Base-by-base conservation (phyloP, 208 protist species). In the Trypanosoma mega region DNA sequence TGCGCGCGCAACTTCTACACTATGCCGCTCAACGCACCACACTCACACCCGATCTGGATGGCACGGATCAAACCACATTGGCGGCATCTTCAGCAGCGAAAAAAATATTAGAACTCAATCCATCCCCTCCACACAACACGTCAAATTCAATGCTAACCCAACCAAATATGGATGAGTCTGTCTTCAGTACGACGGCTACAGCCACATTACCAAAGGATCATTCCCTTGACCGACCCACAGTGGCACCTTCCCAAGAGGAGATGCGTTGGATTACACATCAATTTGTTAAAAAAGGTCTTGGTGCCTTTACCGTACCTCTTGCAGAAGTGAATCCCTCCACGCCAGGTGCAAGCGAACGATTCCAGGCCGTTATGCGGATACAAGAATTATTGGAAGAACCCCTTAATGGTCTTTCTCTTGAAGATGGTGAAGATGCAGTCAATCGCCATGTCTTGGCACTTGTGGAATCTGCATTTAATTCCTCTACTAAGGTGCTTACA, bases 271-370 rank as follows among this genome's bases (percentile, higher is more conserved):
- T 83, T 2, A 74, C 80, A 39, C 53, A 68, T 53, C 65, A 81
- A 37, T 87, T 79, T 63, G 60, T 87, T 20, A 70, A 74, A 56
- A 70, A 67, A 51, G 68, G 71, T 6, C 51, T 75, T 18, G 67
- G 74, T 36, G 21, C 21, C 41, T 66, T 67, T 68, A 27, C 24
- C 18, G 11, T 63, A 5, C 45, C 61, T 8, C 41, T 41, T 3
- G 33, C 16, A 44, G 37, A 41, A 18, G 18, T 23, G 21, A 14
- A 1, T 3, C 20, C 33, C 2, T 16, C 21, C 23, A 23, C 27
- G 8, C 9, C 33, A 2, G 21, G 16, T 24, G 20, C 59, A 45
- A 63, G 18, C 36, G 51, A 65, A 30, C 44, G 64, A 46, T 44
- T 63, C 8, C 48, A 69, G 21, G 57, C 71, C 0, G 52, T 69